Evolutionary conservation across 2,329 filamentous ascomycete genomes (phyloP).

Genomic region (Dactylonectria estremocensis): DNA sequence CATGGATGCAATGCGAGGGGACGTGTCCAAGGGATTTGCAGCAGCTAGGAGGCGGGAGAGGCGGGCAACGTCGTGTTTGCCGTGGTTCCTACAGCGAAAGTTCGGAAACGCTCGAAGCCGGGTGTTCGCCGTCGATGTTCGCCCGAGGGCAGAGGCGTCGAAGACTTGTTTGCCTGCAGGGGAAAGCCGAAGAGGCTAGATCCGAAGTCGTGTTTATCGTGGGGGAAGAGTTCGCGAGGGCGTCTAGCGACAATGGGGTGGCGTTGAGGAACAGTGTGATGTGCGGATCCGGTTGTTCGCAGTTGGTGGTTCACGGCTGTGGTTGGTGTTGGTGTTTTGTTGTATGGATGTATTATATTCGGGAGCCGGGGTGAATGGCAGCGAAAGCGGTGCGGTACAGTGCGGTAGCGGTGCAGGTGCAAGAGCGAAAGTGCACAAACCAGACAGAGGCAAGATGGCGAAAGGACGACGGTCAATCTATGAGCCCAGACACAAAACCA

Average conservation of each 20-base stretch:
- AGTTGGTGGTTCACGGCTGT: constrained; percentile 28
- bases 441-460: neutral
- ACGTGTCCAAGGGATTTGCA: constrained; percentile 24
- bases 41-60: constrained; percentile 24
- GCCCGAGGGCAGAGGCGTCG: constrained; percentile 19
- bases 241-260: neutral
- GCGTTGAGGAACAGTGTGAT: constrained; percentile 19
- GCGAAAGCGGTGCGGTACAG: neutral
- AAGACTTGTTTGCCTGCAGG: constrained; percentile 38
- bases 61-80: constrained; percentile 24
- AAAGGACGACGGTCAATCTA: constrained; percentile 13
- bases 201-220: constrained; percentile 22
- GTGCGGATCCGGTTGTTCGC: constrained; percentile 22
- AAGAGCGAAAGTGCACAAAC: constrained; percentile 22
- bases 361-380: constrained; percentile 15
- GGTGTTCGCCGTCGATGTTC: constrained; percentile 21
- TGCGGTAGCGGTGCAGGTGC: constrained; percentile 15
- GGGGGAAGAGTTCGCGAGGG: neutral
- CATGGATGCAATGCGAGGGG: constrained; percentile 41
- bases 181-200: constrained; percentile 13
- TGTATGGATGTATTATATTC: constrained; percentile 28
- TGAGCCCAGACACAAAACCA: constrained; percentile 7
- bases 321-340: constrained; percentile 21
- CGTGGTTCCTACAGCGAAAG: constrained; percentile 19
- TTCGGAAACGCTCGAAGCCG: constrained; percentile 23